Base-by-base conservation (phyloP, 352 stramenopile species). In the Aphanomyces stellatus region DNA sequence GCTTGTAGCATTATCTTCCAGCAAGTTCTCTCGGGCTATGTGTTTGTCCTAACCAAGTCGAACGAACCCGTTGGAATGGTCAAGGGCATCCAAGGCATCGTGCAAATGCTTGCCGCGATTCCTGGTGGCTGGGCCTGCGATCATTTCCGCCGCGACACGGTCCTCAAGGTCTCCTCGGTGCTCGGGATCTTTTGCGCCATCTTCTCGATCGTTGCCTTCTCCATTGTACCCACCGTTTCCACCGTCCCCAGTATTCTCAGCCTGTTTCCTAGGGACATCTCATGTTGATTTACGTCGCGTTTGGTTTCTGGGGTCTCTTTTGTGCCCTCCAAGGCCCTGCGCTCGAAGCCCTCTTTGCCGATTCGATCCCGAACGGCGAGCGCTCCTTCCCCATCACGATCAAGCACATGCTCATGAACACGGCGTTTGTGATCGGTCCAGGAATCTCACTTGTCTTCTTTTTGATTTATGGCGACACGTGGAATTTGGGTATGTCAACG, bases 281-380 rank as follows among this genome's bases (percentile, higher is more conserved):
- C 28, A 46, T 62, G 42, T 69, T 85, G 22, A 76, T 93, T 28
- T 89, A 88, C 63, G 35, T 78, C 4, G 71, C 80, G 8, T 90
- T 95, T 65, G 77, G 62, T 5, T 53, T 95, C 2, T 96, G 87
- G 84, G 89, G 89, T 19, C 60, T 78, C n/a, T 94, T 92, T 69
- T 72, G 76, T 24, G 85, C 87, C 4, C 76, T 95, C 46, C 79
- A 88, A 35, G 83, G 82, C 64, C 86, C 88, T 2, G 76, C 83
- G 0, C 74, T 88, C 59, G 83, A 94, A 46, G 88, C 89, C 1
- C 67, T 96, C 0, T 94, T 96, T 53, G 85, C 86, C 7, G 88
- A 96, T 66, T 95, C 86, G 0, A 76, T 95, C 31, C 79, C 80
- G 7, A 48, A 77, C 1, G 82, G 84, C 0, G 72, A 88, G 63